Conservation (phyloP, 345 rosid species). For the Mangifera indica region DNA sequence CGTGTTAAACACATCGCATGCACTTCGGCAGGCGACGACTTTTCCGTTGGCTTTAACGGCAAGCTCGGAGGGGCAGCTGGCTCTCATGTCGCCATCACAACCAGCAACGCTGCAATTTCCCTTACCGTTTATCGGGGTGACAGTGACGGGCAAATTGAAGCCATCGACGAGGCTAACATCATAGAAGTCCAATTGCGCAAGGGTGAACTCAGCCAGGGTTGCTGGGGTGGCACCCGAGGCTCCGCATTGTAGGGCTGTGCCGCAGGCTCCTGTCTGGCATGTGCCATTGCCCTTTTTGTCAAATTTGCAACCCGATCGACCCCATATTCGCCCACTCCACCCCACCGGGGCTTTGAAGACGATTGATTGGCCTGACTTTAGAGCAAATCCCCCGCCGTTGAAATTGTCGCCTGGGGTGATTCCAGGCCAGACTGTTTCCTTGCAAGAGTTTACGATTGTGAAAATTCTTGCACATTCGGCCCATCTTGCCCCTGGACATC, state of each 20-base stretch:
- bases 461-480: slow-evolving; percentile 53
- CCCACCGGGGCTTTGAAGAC: slow-evolving; percentile 58
- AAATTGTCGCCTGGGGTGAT: slow-evolving; percentile 56
- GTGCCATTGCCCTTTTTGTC: slow-evolving; percentile 57
- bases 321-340: slow-evolving; percentile 94
- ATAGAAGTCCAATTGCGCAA: slow-evolving; percentile 59
- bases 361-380: slow-evolving; percentile 57
- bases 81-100: slow-evolving; percentile 55
- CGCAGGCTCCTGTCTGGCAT: slow-evolving; percentile 78
- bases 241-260: slow-evolving; percentile 53
- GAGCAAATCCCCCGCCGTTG: slow-evolving; percentile 55
- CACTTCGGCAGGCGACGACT: slow-evolving; percentile 69
- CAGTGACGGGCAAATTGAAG: slow-evolving; percentile 62
- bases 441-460: slow-evolving; percentile 70
- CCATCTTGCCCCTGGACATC: slow-evolving; percentile 36
- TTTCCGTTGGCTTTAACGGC: slow-evolving; percentile 53
- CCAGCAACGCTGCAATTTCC: slow-evolving; percentile 64
- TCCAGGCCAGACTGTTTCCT: slow-evolving; percentile 74
- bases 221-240: slow-evolving; percentile 66
- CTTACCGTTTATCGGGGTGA: slow-evolving; percentile 56
- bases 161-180: slow-evolving; percentile 98
- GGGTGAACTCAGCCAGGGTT: slow-evolving; percentile 78
- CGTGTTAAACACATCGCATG: slow-evolving; percentile 79
- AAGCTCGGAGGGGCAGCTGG: slow-evolving; percentile 59
- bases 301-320: slow-evolving; percentile 70